These are phyloP conservation scores for Omphalea diandra DNA, from an alignment of 441 rosid species.

Conservation along the genomic window DNA sequence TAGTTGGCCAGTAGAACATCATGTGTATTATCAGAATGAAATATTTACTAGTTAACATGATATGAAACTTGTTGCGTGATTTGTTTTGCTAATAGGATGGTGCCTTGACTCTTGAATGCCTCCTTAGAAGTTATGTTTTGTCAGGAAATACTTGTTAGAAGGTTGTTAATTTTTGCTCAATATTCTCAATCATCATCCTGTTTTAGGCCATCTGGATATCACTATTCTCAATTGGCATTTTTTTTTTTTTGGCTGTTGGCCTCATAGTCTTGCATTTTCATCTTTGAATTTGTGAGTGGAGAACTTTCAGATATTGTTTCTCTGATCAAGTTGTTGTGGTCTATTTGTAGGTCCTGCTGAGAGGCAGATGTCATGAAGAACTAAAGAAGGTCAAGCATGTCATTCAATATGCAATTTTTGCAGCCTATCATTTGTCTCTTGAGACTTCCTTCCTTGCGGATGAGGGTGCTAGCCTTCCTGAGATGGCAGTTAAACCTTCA, in stretches of 20 bases:
- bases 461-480: slow-evolving; percentile 97
- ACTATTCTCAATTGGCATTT: too few species aligned
- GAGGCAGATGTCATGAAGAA: slow-evolving; percentile 70
- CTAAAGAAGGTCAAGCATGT: slow-evolving; percentile 87
- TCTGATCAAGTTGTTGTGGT: slow-evolving; percentile 22
- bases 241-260: too few species aligned
- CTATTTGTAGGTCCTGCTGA: slow-evolving; percentile 63
- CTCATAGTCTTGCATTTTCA: too few species aligned
- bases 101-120: background rate
- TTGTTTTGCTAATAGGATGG: background rate
- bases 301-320: slow-evolving; percentile 4
- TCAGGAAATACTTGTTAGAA: background rate
- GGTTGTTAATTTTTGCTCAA: background rate
- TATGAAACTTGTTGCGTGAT: too few species aligned
- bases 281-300: background rate
- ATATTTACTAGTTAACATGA: too few species aligned
- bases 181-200: background rate
- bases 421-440: slow-evolving; percentile 91
- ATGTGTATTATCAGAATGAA: too few species aligned
- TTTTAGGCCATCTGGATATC: background rate
- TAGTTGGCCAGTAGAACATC: too few species aligned
- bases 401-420: slow-evolving; percentile 86
- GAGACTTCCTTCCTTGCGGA: slow-evolving; percentile 98
- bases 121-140: background rate
- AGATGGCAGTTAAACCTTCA: slow-evolving; percentile 41